Evolutionary conservation across 2,329 filamentous ascomycete species (phyloP), one percentile per base, ranked within the genome.

Genomic region (Colletotrichum spinosum): DNA sequence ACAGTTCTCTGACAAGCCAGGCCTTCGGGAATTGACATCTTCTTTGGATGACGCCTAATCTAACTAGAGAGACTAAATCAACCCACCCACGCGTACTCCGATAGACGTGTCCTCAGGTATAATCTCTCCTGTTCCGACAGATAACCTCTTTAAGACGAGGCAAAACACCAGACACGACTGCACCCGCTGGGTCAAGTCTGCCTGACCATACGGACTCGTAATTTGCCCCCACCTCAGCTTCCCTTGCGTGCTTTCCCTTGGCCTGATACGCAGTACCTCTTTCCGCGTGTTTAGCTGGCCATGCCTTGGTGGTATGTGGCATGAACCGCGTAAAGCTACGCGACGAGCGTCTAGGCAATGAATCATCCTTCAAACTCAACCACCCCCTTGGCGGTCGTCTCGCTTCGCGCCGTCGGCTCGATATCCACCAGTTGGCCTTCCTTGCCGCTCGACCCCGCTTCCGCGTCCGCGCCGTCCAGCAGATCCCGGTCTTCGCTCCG

Each of bases 391-490:
- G 70, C 71, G 46, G 73, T 73, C 44, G 75, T 72, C 39, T 72
- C 70, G 3, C 74, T 70, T 8, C 72, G 72, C 41, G 70, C 70
- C 12, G 61, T 70, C 2, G 73, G 55, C 42, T 73, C 73, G 53
- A 71, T 73, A 59, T 80, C 78, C 41, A 80, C 70, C 37, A 79
- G 71, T 65, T 71, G 75, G 53, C 71, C 71, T n/a, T 73, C 76
- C 48, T 73, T 71, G 6, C 73, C 68, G 34, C 69, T 72, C 34
- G 79, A 86, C 11, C 86, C 86, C 1, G 91, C 89, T 69, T 88
- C 87, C 2, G 89, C 92, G 74, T 95, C 92, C 2, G 90, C 90
- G 0, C 91, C 92, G 70, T 92, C 90, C 12, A 94, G 78, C 12
- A 94, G 77, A 74, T 93, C 91, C 57, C 88, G 81, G 75, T 94